Percentiles rank a stretch among this genome's conserved stretches.
Conservation (phyloP, 108 stramenopile species). For the Chaetoceros muelleri region DNA sequence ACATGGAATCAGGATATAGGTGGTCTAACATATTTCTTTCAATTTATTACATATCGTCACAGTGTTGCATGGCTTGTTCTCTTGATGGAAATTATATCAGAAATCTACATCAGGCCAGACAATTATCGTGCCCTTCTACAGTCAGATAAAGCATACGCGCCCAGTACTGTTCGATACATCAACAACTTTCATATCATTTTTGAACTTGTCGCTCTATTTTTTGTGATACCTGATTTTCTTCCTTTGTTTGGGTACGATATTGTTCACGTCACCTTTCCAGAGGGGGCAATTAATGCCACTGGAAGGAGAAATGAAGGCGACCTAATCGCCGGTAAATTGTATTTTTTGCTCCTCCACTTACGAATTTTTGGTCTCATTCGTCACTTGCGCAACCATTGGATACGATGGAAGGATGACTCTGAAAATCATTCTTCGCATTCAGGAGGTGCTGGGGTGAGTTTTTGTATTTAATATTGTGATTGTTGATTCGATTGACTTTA, state of each 20-base stretch:
- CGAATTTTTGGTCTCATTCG: slow-evolving; percentile 73
- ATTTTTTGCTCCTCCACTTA: slow-evolving; percentile 31
- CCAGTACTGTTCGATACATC: slow-evolving; percentile 56
- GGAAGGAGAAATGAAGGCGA: slow-evolving; percentile 15
- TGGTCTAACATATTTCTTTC: not conserved
- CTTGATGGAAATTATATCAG: slow-evolving; percentile 59
- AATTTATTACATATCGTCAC: no score
- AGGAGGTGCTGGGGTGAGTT: no score
- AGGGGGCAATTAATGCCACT: slow-evolving; percentile 15
- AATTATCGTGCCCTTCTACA: slow-evolving; percentile 40
- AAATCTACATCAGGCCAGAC: slow-evolving; percentile 55
- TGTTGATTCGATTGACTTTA: no score
- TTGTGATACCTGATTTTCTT: slow-evolving; percentile 56
- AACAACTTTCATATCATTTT: slow-evolving; percentile 48
- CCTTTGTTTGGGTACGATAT: slow-evolving; percentile 28
- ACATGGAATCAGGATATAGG: no score
- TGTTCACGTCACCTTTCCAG: slow-evolving; percentile 23
- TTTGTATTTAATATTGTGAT: no score
- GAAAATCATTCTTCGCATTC: no score
- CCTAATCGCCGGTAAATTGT: slow-evolving; percentile 28
- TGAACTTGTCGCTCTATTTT: slow-evolving; percentile 51
- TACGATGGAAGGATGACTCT: not conserved
- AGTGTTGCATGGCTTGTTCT: slow-evolving; percentile 60
- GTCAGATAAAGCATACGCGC: slow-evolving; percentile 63
- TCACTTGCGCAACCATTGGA: slow-evolving; percentile 33